Conservation (phyloP, 75 land plant genomes). For the Cryptomeria japonica region DNA sequence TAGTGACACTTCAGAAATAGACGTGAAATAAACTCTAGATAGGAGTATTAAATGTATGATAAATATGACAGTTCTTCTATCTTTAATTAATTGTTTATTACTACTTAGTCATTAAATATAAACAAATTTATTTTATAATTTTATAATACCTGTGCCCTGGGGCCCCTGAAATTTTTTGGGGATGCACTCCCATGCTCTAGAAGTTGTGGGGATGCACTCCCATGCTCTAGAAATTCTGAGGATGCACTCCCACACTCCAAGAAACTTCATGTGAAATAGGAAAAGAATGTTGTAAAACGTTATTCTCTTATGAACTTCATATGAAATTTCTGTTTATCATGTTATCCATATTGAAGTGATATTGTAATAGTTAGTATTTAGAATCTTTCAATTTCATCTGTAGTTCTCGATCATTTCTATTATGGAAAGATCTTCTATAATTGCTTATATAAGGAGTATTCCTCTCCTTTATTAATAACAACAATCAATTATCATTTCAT, state of each 20-base stretch:
- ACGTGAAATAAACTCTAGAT: background rate
- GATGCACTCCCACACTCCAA: too few species aligned
- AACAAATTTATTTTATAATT: too few species aligned
- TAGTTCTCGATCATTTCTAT: too few species aligned
- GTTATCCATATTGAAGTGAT: too few species aligned
- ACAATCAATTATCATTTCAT: too few species aligned
- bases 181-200: too few species aligned
- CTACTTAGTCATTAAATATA: background rate
- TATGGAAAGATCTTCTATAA: too few species aligned
- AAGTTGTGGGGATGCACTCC: background rate
- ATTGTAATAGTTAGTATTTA: too few species aligned
- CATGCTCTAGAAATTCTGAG: too few species aligned
- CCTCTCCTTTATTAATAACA: too few species aligned
- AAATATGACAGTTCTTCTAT: background rate
- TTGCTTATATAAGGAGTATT: too few species aligned
- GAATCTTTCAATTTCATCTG: too few species aligned
- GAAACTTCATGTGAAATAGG: background rate
- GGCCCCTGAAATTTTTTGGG: background rate
- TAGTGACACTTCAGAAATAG: background rate
- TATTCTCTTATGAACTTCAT: background rate
- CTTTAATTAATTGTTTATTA: background rate
- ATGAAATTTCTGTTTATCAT: background rate
- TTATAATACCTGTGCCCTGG: background rate
- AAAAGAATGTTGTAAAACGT: background rate
- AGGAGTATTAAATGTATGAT: background rate